A percentile compares a stretch with the other conserved stretches of the same genome.
These are phyloP conservation scores for Aspergillus awamori DNA, from an alignment of 2,329 filamentous ascomycete genomes.

Conservation along the genomic window DNA sequence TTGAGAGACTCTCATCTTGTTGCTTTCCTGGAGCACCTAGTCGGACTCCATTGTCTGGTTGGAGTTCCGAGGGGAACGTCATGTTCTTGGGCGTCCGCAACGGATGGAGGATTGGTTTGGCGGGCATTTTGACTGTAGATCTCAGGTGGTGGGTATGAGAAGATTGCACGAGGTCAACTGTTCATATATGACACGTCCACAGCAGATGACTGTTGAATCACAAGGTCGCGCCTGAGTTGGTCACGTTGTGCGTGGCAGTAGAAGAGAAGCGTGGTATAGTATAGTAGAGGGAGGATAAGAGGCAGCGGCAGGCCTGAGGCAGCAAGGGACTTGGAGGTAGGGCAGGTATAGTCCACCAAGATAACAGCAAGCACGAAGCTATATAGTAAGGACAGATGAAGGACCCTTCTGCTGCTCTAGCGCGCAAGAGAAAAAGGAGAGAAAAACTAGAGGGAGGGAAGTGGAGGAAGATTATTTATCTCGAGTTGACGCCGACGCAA, in stretches of 20 bases:
- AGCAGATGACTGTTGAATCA: background rate
- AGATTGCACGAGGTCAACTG: background rate
- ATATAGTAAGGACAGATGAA: background rate
- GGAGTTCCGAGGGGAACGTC: constrained; percentile 57
- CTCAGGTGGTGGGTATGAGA: background rate
- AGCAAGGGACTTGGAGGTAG: background rate
- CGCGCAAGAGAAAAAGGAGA: background rate
- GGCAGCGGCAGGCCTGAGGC: background rate
- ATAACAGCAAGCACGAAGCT: background rate
- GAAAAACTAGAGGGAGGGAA: background rate
- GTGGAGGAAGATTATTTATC: constrained; percentile 7
- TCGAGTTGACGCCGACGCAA: constrained; percentile 9
- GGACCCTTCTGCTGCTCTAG: background rate
- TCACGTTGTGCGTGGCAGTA: constrained; percentile 17
- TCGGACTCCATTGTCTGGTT: constrained; percentile 59
- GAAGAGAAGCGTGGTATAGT: background rate
- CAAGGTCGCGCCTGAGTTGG: constrained; percentile 11
- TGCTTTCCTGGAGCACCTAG: constrained; percentile 59
- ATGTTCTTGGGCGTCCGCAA: constrained; percentile 49
- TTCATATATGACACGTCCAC: background rate
- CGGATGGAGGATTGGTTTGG: constrained; percentile 44
- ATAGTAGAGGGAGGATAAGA: background rate
- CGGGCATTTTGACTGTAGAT: constrained; percentile 28
- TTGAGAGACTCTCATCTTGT: constrained; percentile 63
- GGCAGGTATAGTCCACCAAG: background rate